These are phyloP conservation scores for Daldinia sp. DNA, from an alignment of 2,329 filamentous ascomycete species.

Conservation along the genomic window DNA sequence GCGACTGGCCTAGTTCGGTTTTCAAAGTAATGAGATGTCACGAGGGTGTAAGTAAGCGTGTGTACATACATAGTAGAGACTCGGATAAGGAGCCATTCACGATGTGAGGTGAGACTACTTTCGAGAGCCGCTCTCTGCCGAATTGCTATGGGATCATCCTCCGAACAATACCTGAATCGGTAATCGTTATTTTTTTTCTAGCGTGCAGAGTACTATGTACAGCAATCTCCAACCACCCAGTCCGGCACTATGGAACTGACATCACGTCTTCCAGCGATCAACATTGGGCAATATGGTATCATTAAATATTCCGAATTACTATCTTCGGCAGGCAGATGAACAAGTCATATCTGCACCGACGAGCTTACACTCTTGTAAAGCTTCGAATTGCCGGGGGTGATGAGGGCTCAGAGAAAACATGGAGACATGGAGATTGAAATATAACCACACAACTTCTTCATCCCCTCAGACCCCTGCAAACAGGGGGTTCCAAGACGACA, in stretches of 20 bases:
- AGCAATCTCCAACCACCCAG: not conserved
- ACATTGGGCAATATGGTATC: not conserved
- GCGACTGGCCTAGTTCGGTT: not conserved
- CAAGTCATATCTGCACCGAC: not conserved
- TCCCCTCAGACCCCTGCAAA: slow-evolving; percentile 31
- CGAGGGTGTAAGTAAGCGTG: not conserved
- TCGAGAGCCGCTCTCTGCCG: slow-evolving; percentile 20
- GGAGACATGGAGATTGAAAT: not conserved
- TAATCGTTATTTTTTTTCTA: not conserved
- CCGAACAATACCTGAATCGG: slow-evolving; percentile 13
- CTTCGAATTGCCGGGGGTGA: slow-evolving; percentile 1
- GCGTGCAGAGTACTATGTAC: not conserved
- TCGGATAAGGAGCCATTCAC: slow-evolving; percentile 1
- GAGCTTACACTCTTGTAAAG: not conserved
- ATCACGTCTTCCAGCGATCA: not conserved
- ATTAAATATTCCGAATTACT: not conserved
- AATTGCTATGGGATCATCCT: slow-evolving; percentile 14
- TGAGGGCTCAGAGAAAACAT: not conserved
- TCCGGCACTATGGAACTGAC: not conserved
- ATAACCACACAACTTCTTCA: slow-evolving; percentile 14
- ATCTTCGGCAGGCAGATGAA: not conserved
- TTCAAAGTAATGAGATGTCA: not conserved
- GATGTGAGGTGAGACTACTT: slow-evolving; percentile 9
- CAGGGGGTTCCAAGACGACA: slow-evolving; percentile 18
- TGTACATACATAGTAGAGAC: too few relatives aligned